These are phyloP conservation scores for Starmerella cellae DNA, from an alignment of 805 yeast genomes.

Conservation along the genomic window DNA sequence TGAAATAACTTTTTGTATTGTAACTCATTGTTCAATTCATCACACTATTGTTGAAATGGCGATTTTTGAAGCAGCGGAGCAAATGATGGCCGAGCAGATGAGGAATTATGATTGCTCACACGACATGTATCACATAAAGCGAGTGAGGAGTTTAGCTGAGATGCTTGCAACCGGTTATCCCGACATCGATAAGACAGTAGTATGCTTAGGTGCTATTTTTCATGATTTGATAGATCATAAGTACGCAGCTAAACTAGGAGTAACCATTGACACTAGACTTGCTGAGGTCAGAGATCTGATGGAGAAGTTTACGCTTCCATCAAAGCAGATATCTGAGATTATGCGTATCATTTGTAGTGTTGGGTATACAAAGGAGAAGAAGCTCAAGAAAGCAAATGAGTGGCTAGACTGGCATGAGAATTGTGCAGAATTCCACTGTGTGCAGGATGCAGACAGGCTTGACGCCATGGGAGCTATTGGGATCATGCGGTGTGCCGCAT, in stretches of 20 bases:
- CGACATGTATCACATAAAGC: conserved; percentile 25
- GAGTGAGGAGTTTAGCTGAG: conserved; percentile 25
- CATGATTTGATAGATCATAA: conserved; percentile 28
- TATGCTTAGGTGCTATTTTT: conserved; percentile 26
- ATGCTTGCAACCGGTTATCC: conserved; percentile 17
- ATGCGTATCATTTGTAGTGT: conserved; percentile 21
- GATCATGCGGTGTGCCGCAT: conserved; percentile 27
- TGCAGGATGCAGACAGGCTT: conserved; percentile 32
- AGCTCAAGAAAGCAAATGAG: conserved; percentile 17
- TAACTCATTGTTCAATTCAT: too few relatives aligned
- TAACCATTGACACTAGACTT: conserved; percentile 3
- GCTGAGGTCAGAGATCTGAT: conserved; percentile 9
- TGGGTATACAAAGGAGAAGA: conserved; percentile 23
- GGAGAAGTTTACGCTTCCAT: conserved; percentile 11
- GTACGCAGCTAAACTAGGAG: conserved; percentile 16
- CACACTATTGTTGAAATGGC: too few relatives aligned
- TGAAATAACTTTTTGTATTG: too few relatives aligned
- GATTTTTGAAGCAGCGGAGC: conserved; percentile 3
- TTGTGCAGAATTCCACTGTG: conserved; percentile 26
- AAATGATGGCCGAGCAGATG: conserved; percentile 19
- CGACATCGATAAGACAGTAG: conserved; percentile 21
- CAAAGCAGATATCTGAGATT: conserved; percentile 14
- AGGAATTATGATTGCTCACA: conserved; percentile 25
- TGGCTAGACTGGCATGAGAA: conserved; percentile 27
- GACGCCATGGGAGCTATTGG: conserved; percentile 31